Evolutionary conservation across 1,284 basidiomycete species (phyloP).

Genomic region (Ceratobasidium sp.): DNA sequence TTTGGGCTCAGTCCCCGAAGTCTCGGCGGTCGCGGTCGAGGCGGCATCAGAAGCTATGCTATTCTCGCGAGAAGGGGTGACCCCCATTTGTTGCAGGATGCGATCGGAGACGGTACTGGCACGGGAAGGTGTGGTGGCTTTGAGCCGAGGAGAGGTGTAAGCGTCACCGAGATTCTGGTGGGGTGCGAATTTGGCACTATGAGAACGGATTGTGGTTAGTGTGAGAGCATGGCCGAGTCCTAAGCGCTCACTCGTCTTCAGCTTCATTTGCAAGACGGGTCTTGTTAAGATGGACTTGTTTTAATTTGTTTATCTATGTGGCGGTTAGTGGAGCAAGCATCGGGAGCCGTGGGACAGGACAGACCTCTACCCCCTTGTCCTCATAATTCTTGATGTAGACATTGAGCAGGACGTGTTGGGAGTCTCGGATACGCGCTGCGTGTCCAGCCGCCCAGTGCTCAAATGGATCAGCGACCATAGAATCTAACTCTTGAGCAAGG

Average conservation of each 20-base stretch:
- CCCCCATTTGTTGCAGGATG: conserved; percentile 65
- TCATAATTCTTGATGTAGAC: conserved; percentile 76
- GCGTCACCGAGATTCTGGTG: conserved; percentile 64
- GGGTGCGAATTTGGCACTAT: conserved; percentile 82
- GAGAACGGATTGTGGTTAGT: conserved; percentile 2
- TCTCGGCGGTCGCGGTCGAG: conserved; percentile 18
- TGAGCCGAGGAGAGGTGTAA: conserved; percentile 75
- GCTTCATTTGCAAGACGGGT: conserved; percentile 82
- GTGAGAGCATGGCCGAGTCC: neutral
- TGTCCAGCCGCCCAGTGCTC: conserved; percentile 71
- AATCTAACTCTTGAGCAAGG: conserved; percentile 69
- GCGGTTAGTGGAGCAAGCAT: conserved; percentile 3
- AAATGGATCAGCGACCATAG: conserved; percentile 74
- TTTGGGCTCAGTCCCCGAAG: conserved; percentile 52
- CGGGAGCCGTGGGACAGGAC: conserved; percentile 41
- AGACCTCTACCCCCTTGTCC: conserved; percentile 63
- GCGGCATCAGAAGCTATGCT: conserved; percentile 27
- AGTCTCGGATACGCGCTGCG: conserved; percentile 66
- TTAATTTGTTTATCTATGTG: conserved; percentile 65
- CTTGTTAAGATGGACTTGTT: conserved; percentile 77
- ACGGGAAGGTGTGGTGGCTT: conserved; percentile 60
- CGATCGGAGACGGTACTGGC: conserved; percentile 75
- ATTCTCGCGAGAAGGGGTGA: conserved; percentile 26
- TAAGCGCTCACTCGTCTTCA: conserved; percentile 78
- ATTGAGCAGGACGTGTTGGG: conserved; percentile 64